Conservation (phyloP, 345 rosid species). For the Arabidopsis thaliana region DNA sequence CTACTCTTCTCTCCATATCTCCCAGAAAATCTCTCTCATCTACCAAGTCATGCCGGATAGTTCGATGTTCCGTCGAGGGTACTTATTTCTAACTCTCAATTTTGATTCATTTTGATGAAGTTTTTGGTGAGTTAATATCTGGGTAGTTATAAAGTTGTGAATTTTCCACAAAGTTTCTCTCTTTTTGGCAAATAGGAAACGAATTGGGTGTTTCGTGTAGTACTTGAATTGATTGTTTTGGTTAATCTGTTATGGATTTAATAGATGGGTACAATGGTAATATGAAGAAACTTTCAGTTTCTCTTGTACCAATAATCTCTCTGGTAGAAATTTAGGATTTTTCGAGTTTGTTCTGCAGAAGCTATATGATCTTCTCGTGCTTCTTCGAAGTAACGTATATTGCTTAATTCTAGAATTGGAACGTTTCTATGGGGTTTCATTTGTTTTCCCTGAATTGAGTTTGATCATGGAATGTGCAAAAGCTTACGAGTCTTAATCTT, state of each 20-base stretch:
- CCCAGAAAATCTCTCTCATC: constrained; percentile 44
- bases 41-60: constrained; percentile 51
- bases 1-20: constrained; percentile 51
- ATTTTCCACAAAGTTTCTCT: constrained; percentile 1
- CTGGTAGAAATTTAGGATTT: not conserved
- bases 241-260: not conserved
- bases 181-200: constrained; percentile 8
- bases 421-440: not conserved
- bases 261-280: constrained; percentile 12
- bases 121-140: not conserved
- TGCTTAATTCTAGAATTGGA: constrained; percentile 4
- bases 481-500: not conserved
- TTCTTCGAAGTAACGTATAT: not conserved
- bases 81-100: not conserved
- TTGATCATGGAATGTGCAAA: constrained; percentile 19
- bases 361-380: constrained; percentile 1
- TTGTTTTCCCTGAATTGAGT: not conserved
- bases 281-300: constrained; percentile 9
- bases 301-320: constrained; percentile 3
- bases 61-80: constrained; percentile 80
- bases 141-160: constrained; percentile 15
- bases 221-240: constrained; percentile 9
- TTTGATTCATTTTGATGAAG: not conserved
- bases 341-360: constrained; percentile 2
- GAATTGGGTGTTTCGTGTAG: constrained; percentile 2